Conservation (phyloP, 1,284 basidiomycete genomes). For the Garcileccinum viscosum region DNA sequence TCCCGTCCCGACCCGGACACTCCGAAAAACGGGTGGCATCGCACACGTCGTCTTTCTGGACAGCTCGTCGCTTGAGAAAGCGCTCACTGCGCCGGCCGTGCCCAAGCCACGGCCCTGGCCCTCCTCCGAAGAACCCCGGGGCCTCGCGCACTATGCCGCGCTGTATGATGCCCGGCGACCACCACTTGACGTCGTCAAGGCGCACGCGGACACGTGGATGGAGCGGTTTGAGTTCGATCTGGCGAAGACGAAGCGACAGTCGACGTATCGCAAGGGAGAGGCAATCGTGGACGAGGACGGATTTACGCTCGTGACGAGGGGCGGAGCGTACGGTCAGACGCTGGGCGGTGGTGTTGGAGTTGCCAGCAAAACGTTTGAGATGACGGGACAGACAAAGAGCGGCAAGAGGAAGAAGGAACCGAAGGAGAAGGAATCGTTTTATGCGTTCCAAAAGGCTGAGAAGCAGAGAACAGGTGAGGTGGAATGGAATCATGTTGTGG, state of each 20-base stretch:
- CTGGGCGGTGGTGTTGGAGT: slow-evolving; percentile 81
- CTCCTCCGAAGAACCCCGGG: slow-evolving; percentile 59
- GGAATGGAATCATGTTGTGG: background rate
- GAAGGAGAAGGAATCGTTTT: slow-evolving; percentile 80
- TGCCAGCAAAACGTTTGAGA: slow-evolving; percentile 76
- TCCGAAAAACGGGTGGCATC: slow-evolving; percentile 67
- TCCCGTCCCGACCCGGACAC: slow-evolving; percentile 54
- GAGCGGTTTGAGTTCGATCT: slow-evolving; percentile 77
- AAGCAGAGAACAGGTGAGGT: slow-evolving; percentile 81
- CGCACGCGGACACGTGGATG: slow-evolving; percentile 80
- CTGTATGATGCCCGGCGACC: slow-evolving; percentile 73
- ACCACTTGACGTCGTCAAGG: slow-evolving; percentile 70
- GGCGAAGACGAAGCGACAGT: slow-evolving; percentile 67
- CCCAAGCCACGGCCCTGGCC: slow-evolving; percentile 67
- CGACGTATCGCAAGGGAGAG: slow-evolving; percentile 77
- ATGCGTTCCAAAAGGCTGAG: slow-evolving; percentile 88
- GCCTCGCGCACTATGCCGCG: slow-evolving; percentile 72
- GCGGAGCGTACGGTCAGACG: slow-evolving; percentile 87
- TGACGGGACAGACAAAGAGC: slow-evolving; percentile 58
- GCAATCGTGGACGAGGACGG: slow-evolving; percentile 91
- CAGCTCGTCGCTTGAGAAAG: slow-evolving; percentile 68
- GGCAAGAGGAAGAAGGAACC: slow-evolving; percentile 57
- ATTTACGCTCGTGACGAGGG: slow-evolving; percentile 88
- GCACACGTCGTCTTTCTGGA: slow-evolving; percentile 85
- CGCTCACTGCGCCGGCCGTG: slow-evolving; percentile 50